phyloP scores from a whole-genome alignment of 2,329 filamentous ascomycete genomes.

The Fusarium devonianum region DNA sequence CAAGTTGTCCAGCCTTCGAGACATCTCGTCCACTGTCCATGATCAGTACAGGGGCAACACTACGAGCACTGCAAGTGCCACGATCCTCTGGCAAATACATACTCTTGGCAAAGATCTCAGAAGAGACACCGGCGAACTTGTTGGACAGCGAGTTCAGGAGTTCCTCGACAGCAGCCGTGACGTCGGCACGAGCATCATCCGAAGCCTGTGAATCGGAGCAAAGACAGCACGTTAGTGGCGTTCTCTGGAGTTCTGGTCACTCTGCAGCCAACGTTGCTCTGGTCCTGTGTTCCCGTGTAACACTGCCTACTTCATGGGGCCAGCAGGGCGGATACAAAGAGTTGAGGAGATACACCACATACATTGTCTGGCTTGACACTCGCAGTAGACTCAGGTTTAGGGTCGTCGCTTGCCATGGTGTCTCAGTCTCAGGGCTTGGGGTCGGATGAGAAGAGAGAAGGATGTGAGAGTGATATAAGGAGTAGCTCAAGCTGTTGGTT shows the following conservation, averaged over 20 bases:
- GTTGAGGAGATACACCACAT: slow-evolving; percentile 29
- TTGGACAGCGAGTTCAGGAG: slow-evolving; percentile 82
- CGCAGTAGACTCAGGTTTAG: slow-evolving; percentile 41
- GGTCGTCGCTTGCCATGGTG: slow-evolving; percentile 50
- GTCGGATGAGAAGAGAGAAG: background rate
- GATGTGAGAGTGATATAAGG: background rate
- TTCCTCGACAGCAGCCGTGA: slow-evolving; percentile 83
- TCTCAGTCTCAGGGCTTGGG: slow-evolving; percentile 1
- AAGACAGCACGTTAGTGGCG: slow-evolving; percentile 24
- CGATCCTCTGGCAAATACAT: slow-evolving; percentile 45
- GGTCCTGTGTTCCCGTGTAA: slow-evolving; percentile 7
- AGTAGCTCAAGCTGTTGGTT: slow-evolving; percentile 1
- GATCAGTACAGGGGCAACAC: slow-evolving; percentile 28
- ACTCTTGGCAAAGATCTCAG: slow-evolving; percentile 91
- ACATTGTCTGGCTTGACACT: slow-evolving; percentile 47
- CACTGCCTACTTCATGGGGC: background rate
- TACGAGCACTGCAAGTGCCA: background rate
- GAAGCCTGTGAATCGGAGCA: slow-evolving; percentile 42
- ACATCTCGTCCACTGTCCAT: slow-evolving; percentile 90
- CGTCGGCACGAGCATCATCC: slow-evolving; percentile 65
- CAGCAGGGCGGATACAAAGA: background rate
- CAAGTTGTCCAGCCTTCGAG: slow-evolving; percentile 80
- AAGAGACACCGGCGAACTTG: slow-evolving; percentile 85
- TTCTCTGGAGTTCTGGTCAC: slow-evolving; percentile 7
- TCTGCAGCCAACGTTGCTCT: slow-evolving; percentile 7